Conservation (phyloP, 495 filamentous ascomycete species). For the Elasticomyces elasticus region DNA sequence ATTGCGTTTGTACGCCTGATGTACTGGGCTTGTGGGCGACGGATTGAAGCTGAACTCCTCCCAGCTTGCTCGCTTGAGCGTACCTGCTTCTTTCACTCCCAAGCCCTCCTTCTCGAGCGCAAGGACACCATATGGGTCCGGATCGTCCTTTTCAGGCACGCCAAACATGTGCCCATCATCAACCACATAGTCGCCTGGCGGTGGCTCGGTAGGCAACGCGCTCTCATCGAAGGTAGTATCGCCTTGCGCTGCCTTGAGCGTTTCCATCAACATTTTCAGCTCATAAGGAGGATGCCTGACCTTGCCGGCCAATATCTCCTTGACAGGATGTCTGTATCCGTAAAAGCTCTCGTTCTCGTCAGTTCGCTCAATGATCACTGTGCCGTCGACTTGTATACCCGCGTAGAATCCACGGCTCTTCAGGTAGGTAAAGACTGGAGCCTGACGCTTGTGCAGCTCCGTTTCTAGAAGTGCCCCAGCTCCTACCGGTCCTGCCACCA, state of each 20-base stretch:
- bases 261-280: constrained; percentile 59
- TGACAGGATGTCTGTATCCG: constrained; percentile 57
- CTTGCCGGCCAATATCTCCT: constrained; percentile 74
- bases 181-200: constrained; percentile 64
- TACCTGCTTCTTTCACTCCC: constrained; percentile 77
- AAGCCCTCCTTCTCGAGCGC: constrained; percentile 76
- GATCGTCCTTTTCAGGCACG: constrained; percentile 64
- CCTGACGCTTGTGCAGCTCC: constrained; percentile 56
- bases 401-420: constrained; percentile 80
- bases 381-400: constrained; percentile 73
- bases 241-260: constrained; percentile 78
- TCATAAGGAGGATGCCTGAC: constrained; percentile 54
- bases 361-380: constrained; percentile 68
- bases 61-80: constrained; percentile 54
- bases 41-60: constrained; percentile 75
- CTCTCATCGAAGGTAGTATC: constrained; percentile 58
- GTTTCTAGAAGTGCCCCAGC: constrained; percentile 63
- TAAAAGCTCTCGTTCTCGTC: constrained; percentile 91
- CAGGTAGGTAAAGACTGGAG: constrained; percentile 79
- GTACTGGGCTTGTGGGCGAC: constrained; percentile 66
- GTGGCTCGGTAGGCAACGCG: constrained; percentile 47
- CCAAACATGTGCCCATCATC: constrained; percentile 49
- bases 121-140: constrained; percentile 81
- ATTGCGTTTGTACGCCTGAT: constrained; percentile 52
- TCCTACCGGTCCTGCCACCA: constrained; percentile 70